Conservation (phyloP, 1,284 basidiomycete genomes). For the Austroboletus niveus region DNA sequence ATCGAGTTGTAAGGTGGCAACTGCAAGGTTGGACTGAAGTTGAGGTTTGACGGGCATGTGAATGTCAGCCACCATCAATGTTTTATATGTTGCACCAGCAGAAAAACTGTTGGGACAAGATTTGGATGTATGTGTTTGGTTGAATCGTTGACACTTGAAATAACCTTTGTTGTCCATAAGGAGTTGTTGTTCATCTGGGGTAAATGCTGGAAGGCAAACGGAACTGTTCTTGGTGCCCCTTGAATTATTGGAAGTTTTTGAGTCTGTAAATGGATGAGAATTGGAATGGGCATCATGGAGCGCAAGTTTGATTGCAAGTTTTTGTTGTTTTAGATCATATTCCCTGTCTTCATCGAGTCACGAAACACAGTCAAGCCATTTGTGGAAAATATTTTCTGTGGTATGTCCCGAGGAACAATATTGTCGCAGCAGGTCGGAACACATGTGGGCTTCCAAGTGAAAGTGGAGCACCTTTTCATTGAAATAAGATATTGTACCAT, state of each 20-base stretch:
- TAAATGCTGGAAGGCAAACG: background rate
- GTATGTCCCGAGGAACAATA: too few relatives aligned
- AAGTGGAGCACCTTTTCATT: background rate
- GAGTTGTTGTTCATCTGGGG: background rate
- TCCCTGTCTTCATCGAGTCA: background rate
- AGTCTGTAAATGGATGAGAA: background rate
- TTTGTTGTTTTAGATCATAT: background rate
- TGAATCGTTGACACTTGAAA: conserved; percentile 13
- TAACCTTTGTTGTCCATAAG: conserved; percentile 10
- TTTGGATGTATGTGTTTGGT: conserved; percentile 1
- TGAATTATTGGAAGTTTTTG: background rate
- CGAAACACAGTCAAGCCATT: conserved; percentile 8
- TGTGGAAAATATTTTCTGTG: background rate
- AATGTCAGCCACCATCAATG: background rate
- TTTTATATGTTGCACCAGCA: background rate
- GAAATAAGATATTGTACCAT: background rate
- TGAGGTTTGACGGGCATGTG: background rate
- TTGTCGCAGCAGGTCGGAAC: too few relatives aligned
- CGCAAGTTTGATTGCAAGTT: too few relatives aligned
- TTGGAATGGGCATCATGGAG: too few relatives aligned
- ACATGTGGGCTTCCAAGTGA: too few relatives aligned
- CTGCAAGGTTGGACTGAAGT: too few relatives aligned
- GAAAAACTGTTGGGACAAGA: conserved; percentile 15
- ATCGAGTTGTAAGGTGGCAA: too few relatives aligned
- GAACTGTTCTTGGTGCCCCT: too few relatives aligned